Evolutionary conservation across 257 asterid species (phyloP).

Genomic region (Striga asiatica): DNA sequence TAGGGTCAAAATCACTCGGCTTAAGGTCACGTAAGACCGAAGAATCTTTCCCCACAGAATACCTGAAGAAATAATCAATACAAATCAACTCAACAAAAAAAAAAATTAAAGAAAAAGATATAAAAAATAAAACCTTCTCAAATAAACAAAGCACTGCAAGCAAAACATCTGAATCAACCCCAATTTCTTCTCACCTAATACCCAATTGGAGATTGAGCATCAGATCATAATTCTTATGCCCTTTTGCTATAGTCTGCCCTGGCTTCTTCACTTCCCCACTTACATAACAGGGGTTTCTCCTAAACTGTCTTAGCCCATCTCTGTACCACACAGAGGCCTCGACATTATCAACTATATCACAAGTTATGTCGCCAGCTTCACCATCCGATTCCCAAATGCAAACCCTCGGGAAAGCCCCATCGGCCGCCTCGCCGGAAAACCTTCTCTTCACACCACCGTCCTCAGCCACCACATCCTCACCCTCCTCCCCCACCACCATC

Average conservation of each 20-base stretch:
- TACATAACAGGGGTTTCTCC: conserved; percentile 56
- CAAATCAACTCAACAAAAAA: conserved; percentile 9
- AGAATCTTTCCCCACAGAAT: conserved; percentile 81
- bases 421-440: conserved; percentile 46
- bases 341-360: conserved; percentile 78
- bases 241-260: conserved; percentile 73
- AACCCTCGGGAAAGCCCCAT: conserved; percentile 63
- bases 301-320: conserved; percentile 56
- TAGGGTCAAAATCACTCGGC: conserved; percentile 77
- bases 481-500: conserved; percentile 34
- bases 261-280: conserved; percentile 80
- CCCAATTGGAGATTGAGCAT: conserved; percentile 99
- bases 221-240: conserved; percentile 87
- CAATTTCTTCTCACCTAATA: conserved; percentile 41
- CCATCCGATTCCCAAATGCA: conserved; percentile 99
- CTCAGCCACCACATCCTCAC: conserved; percentile 22
- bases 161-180: neutral
- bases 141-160: neutral
- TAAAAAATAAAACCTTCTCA: neutral
- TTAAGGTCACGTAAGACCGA: conserved; percentile 39
- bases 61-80: conserved; percentile 23
- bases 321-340: conserved; percentile 70
- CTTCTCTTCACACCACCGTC: conserved; percentile 48
- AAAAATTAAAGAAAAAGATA: no score
- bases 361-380: conserved; percentile 92